phyloP scores from a whole-genome alignment of 164 flowering plant species.

The Chimonanthus praecox region DNA sequence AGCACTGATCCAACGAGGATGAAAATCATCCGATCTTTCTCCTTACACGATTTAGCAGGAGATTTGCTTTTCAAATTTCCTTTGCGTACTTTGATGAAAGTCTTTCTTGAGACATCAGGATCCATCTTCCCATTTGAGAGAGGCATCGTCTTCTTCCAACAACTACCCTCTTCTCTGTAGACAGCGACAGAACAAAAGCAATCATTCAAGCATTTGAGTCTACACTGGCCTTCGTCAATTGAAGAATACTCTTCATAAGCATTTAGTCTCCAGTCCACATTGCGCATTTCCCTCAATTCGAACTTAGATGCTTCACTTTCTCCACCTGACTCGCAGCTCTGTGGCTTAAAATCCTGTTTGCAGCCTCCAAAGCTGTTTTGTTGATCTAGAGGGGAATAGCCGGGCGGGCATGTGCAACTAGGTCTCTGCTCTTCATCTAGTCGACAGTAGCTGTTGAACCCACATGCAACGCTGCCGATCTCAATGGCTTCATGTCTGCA shows the following conservation, averaged over 20 bases:
- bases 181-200: conserved; percentile 34
- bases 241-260: conserved; percentile 21
- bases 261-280: conserved; percentile 27
- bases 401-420: conserved; percentile 38
- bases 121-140: conserved; percentile 23
- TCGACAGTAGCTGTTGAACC: conserved; percentile 45
- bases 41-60: background rate
- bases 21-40: conserved; percentile 8
- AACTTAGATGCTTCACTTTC: conserved; percentile 5
- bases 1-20: conserved; percentile 7
- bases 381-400: conserved; percentile 31
- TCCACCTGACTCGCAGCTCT: conserved; percentile 15
- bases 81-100: conserved; percentile 25
- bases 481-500: background rate
- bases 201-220: conserved; percentile 27
- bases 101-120: background rate
- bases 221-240: conserved; percentile 21
- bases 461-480: conserved; percentile 33
- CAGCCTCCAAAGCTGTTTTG: conserved; percentile 26
- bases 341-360: conserved; percentile 15
- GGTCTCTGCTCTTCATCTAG: conserved; percentile 21
- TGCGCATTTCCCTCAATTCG: conserved; percentile 6
- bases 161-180: conserved; percentile 4
- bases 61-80: background rate
- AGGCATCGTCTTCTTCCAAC: conserved; percentile 46